Evolutionary conservation across 2,329 filamentous ascomycete genomes (phyloP), one percentile per base, ranked within the genome.

Genomic region (Endoconidiophora laricicola): DNA sequence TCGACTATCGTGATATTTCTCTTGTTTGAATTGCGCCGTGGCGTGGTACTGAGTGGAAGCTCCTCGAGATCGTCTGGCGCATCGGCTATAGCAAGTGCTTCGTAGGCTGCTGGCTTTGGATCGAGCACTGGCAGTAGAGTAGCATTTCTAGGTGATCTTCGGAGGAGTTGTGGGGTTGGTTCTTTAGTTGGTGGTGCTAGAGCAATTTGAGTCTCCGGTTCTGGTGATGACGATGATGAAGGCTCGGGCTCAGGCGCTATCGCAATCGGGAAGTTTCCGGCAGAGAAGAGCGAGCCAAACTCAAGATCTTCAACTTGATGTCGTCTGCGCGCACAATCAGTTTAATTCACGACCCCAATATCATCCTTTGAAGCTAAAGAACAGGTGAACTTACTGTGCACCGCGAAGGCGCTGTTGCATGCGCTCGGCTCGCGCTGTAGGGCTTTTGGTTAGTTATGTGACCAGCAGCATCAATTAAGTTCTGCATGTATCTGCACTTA

Each of bases 381-480:
- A 33, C 5, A 29, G 22, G 46, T 60, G 24, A 10, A 61, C 72
- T 56, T 68, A 79, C 76, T 76, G 74, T 40, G 77, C 76, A 54
- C 78, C 78, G 54, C 78, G 76, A 60, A 81, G 72, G 59, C 78
- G 76, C 64, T 78, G 71, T 55, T 76, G 74, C 65, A 80, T 70
- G 58, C 76, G 74, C 60, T 78, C 75, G 57, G 76, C 73, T 56
- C 77, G 74, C 59, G 69, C 71, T 74, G 44, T 10, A 14, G 4
- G 6, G 4, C 14, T 46, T 37, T 12, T 33, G 29, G 29, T 33
- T 33, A 33, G 29, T 33, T 4, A 33, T 33, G 12, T 10, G 4
- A 33, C 12, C 9, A 33, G 4, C 12, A 36, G 12, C n/a, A 20
- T 36, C n/a, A 23, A 6, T 9, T 16, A 10, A 3, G 20, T 39